Percentiles rank a stretch among this genome's conserved stretches.
Conservation (phyloP, 1,284 basidiomycete genomes). For the Lentinus polychrous region DNA sequence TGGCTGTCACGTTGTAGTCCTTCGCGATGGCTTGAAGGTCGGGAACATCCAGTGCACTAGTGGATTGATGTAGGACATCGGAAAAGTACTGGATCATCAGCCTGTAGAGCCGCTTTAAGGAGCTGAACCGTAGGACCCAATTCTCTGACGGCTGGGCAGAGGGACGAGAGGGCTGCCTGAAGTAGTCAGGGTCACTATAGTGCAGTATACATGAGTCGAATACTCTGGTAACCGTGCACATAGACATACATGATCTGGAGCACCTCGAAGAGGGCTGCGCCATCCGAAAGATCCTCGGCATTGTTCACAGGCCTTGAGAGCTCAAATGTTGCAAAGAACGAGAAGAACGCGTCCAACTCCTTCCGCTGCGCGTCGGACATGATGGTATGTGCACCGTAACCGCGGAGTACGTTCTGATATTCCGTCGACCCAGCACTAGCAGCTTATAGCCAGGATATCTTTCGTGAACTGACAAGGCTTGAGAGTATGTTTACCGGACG, state of each 20-base stretch:
- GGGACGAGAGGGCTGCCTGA: slow-evolving; percentile 52
- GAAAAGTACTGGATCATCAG: slow-evolving; percentile 85
- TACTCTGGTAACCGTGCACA: background rate
- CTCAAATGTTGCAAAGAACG: slow-evolving; percentile 70
- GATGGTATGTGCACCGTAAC: background rate
- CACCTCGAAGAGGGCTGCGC: slow-evolving; percentile 64
- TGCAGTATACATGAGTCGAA: slow-evolving; percentile 1
- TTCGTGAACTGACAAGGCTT: no score
- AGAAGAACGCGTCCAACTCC: slow-evolving; percentile 71
- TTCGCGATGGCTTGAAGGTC: slow-evolving; percentile 80
- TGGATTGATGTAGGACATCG: slow-evolving; percentile 72
- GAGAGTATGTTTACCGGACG: no score
- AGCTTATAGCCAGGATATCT: no score
- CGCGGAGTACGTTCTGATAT: no score
- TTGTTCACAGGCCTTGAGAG: slow-evolving; percentile 55
- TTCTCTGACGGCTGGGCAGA: slow-evolving; percentile 67
- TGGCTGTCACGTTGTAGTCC: slow-evolving; percentile 58
- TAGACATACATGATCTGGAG: slow-evolving; percentile 60
- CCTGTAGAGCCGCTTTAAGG: slow-evolving; percentile 80
- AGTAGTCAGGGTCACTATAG: slow-evolving; percentile 72
- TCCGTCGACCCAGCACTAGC: no score
- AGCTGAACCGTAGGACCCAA: slow-evolving; percentile 83
- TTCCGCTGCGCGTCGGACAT: slow-evolving; percentile 48
- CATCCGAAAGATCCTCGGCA: slow-evolving; percentile 68
- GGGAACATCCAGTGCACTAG: slow-evolving; percentile 67